Evolutionary conservation across 345 rosid genomes (phyloP), one percentile per base, ranked within the genome.

Genomic region (Arabis hirsuta): DNA sequence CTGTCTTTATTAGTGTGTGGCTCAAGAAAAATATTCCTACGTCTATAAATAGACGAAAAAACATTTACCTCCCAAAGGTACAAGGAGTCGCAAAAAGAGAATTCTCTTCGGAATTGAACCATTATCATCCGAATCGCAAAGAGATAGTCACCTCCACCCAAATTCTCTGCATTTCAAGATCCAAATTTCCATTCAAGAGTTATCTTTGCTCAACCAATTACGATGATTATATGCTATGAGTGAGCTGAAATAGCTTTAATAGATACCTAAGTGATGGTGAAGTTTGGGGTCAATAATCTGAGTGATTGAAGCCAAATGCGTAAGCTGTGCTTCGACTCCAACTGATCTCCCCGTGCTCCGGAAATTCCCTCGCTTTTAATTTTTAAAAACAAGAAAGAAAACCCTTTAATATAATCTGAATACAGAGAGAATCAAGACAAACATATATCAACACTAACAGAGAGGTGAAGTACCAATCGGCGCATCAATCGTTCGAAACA

Each of bases 401-500:
- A 38, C 4, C 7, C 6, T 62, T 71, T 52, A 12, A 1, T 14
- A 72, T 14, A 0, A 45, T 34, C 57, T 36, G 57, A 55, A 3
- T 13, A 53, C 22, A 55, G 47, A 65, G 29, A 56, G 38, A 14
- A 24, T 64, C 20, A 55, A 73, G 45, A 39, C 19, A 43, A 14
- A 31, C 58, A 22, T 22, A 51, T 45, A 29, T 19, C 12, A 42
- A 41, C 8, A 45, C 60, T 55, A 47, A 12, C 68, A 69, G 9
- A 42, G 55, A 66, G 20, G 53, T 38, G 19, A 41, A 46, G 24
- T 86, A 92, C 99, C 99, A 91, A 86, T 88, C 99, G 79, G 43
- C 96, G 96, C 99, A 95, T 95, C 82, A 95, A 71, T 44, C 94
- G 86, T 74, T 95, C 99, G 11, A 95, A 95, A 84, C 98, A 91